A percentile compares a stretch with the other conserved stretches of the same genome.
phyloP scores from a whole-genome alignment of 2,329 filamentous ascomycete genomes.

The Ceratocystis alfenasii region DNA sequence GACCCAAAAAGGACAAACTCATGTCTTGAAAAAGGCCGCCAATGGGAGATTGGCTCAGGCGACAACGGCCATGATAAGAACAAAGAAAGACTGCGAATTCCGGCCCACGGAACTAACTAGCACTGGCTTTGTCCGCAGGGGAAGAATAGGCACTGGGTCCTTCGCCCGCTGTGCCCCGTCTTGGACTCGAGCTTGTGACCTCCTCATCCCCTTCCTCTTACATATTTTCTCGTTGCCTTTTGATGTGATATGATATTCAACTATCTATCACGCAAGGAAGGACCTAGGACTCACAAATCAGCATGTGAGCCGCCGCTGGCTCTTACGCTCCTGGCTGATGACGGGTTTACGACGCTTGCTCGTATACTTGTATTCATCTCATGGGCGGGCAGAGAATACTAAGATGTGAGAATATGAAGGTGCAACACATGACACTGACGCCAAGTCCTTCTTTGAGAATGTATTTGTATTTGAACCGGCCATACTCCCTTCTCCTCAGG shows the following conservation, averaged over 20 bases:
- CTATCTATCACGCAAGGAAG: neutral
- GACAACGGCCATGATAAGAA: neutral
- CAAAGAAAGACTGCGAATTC: neutral
- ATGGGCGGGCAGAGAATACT: neutral
- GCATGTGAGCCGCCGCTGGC: neutral
- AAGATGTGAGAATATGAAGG: neutral
- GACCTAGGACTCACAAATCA: neutral
- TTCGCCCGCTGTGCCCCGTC: neutral
- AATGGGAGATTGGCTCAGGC: neutral
- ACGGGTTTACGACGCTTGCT: conserved; percentile 6
- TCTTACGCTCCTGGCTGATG: conserved; percentile 2
- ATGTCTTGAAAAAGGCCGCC: conserved; percentile 1
- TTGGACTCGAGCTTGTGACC: neutral
- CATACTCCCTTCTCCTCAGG: neutral
- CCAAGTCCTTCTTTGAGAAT: neutral
- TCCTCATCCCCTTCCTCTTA: neutral
- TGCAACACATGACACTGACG: neutral
- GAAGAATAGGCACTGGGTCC: too few species aligned
- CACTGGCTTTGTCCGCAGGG: too few species aligned
- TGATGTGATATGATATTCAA: neutral
- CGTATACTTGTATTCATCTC: neutral
- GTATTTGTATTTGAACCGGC: neutral
- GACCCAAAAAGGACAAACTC: neutral
- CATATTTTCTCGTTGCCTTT: neutral
- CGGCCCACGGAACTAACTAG: too few species aligned